Evolutionary conservation across 495 filamentous ascomycete genomes (phyloP), one percentile per base, ranked within the genome.

Genomic region (Apodospora peruviana): DNA sequence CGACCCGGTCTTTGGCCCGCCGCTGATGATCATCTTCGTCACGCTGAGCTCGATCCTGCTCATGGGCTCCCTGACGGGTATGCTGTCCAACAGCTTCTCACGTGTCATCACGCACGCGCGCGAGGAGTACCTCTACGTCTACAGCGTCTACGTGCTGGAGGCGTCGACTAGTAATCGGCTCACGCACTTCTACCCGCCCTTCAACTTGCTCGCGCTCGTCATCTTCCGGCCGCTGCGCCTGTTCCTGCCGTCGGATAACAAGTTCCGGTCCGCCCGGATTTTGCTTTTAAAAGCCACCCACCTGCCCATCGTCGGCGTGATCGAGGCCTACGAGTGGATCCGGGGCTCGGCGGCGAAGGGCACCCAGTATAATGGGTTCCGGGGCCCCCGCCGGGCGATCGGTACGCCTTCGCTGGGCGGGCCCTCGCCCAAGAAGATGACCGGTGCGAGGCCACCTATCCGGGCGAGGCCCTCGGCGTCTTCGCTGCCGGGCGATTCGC

Each of bases 111-210:
- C 65, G 8, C 72, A 80, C 53, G 74, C 77, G 11, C 86, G 85
- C 48, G 87, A 91, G 65, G 88, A 91, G 67, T 91, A 91, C 66
- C 79, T 90, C n/a, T 91, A 88, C 48, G 82, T 90, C 68, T 91
- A 73, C 53, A 67, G 67, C 58, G 69, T 89, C 50, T 88, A 90
- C 62, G 88, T 91, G 37, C 73, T 91, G 51, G 84, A 91, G 67
- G 80, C 83, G 59, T 88, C 78, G 62, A 88, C 78, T 65, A 88
- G 85, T 55, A 85, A 87, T 53, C 78, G 87, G 41, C 70, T 93
- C 34, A 91, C 87, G 18, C 86, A 89, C 58, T 93, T 90, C 64
- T 86, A 90, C 75, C 87, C 64, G 35, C 72, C 69, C 38, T 65
- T 77, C 84, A 96, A 96, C 65, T 75, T 97, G 16, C 77, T 96